Evolutionary conservation across 345 rosid genomes (phyloP).

Genomic region (Hirschfeldia incana): DNA sequence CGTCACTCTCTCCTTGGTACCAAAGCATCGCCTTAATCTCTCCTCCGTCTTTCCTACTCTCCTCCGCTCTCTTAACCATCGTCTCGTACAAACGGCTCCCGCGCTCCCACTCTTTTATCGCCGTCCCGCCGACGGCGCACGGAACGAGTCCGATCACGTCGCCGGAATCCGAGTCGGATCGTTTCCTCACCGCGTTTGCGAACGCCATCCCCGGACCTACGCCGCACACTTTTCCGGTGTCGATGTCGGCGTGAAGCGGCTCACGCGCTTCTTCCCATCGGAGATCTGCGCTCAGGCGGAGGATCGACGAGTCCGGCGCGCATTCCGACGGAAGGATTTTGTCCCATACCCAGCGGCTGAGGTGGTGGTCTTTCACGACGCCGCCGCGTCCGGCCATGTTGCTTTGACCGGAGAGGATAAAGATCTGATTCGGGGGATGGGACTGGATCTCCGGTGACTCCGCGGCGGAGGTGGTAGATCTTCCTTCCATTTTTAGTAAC

Average conservation of each 20-base stretch:
- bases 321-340: conserved; percentile 64
- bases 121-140: conserved; percentile 88
- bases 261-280: conserved; percentile 69
- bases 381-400: conserved; percentile 96
- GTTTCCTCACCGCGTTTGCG: conserved; percentile 54
- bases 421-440: conserved; percentile 49
- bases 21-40: conserved; percentile 75
- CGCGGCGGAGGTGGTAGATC: background rate
- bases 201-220: conserved; percentile 93
- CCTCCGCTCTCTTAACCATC: conserved; percentile 69
- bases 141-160: conserved; percentile 63
- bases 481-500: conserved; percentile 23
- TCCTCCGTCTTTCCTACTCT: conserved; percentile 58
- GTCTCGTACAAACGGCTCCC: conserved; percentile 62
- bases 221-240: conserved; percentile 66
- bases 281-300: conserved; percentile 64
- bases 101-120: conserved; percentile 82
- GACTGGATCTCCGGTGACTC: conserved; percentile 7
- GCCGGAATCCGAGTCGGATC: background rate
- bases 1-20: conserved; percentile 96
- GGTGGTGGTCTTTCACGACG: conserved; percentile 50
- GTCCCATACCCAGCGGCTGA: conserved; percentile 56
- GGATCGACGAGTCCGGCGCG: conserved; percentile 51
- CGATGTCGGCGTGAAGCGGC: conserved; percentile 86
- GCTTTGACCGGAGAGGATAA: conserved; percentile 91